Conservation (phyloP, 257 asterid species). For the Galeopsis tetrahit region DNA sequence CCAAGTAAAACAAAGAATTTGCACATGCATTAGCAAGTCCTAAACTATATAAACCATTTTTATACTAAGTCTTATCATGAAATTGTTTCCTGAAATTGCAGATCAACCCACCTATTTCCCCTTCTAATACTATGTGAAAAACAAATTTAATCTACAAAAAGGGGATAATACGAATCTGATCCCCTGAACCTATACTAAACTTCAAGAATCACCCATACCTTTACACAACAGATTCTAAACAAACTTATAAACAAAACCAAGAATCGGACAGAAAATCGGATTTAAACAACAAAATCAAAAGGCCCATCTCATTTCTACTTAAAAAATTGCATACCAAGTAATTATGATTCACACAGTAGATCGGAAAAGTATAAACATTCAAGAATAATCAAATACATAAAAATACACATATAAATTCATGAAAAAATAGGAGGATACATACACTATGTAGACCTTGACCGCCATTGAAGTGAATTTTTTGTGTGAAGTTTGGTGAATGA, state of each 20-base stretch:
- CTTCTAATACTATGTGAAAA: background rate
- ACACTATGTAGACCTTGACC: slow-evolving; percentile 66
- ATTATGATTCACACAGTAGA: background rate
- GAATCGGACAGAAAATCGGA: slow-evolving; percentile 3
- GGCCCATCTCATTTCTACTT: background rate
- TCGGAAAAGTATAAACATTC: background rate
- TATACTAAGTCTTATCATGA: background rate
- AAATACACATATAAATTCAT: background rate
- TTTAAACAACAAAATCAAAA: background rate
- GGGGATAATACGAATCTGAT: background rate
- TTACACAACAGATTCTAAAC: slow-evolving; percentile 4
- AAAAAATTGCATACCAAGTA: background rate
- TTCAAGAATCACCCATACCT: background rate
- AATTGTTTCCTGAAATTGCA: background rate
- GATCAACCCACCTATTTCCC: background rate
- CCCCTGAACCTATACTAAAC: background rate
- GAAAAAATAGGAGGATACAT: slow-evolving; percentile 30
- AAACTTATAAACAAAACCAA: slow-evolving; percentile 2
- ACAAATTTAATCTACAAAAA: too few species aligned
- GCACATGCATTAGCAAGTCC: too few species aligned
- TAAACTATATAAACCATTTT: too few species aligned
- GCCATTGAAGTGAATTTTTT: slow-evolving; percentile 54
- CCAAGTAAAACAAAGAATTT: background rate
- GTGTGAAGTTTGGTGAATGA: slow-evolving; percentile 32
- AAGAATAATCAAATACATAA: background rate